Base-by-base conservation (phyloP, 1,284 basidiomycete species). In the Wallemia ichthyophaga region DNA sequence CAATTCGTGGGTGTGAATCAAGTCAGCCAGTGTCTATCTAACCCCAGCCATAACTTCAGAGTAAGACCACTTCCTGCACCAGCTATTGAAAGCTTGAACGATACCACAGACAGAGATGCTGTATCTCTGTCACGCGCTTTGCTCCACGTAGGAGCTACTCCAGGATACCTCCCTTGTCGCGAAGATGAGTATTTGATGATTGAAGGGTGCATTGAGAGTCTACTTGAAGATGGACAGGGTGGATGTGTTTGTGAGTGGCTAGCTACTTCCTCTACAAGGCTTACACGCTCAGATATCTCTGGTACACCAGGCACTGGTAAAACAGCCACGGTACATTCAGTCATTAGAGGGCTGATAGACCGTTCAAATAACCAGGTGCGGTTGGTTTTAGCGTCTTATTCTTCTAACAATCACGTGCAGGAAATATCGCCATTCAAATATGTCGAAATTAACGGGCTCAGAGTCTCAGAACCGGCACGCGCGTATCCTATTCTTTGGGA, bases 281-380 rank as follows among this genome's bases (percentile, higher is more conserved):
- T 27, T 21, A 25, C 24, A 56, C 23, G 24, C 15, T 19, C 58
- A 91, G 87, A 92, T 69, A 91, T 98, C 56, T 92, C 91, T 2
- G 94, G 92, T 23, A 88, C 96, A 1, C 94, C 94, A 7, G 94
- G 94, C 1, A 96, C 92, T 7, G 92, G 94, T 1, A 99, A 98
- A 72, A 98, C 94, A 1, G 94, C 94, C 0, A 98, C 94, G 0
- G 89, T 98, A 0, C 87, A 92, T 65, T 84, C 84, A 0, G 83
- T 92, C 17, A 78, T 95, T 37, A 77, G 84, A 54, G 85, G 91
- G 67, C 74, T 95, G 17, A 87, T 85, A 67, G 75, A 80, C 32
- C 84, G 88, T 78, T 87, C 87, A 0, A 76, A 82, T 66, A 74
- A 79, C 59, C 80, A 78, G 62, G 85, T 85, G 63, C 26, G 77